Conservation (phyloP, 2,329 filamentous ascomycete genomes). For the Sphaerulina vaccinii region DNA sequence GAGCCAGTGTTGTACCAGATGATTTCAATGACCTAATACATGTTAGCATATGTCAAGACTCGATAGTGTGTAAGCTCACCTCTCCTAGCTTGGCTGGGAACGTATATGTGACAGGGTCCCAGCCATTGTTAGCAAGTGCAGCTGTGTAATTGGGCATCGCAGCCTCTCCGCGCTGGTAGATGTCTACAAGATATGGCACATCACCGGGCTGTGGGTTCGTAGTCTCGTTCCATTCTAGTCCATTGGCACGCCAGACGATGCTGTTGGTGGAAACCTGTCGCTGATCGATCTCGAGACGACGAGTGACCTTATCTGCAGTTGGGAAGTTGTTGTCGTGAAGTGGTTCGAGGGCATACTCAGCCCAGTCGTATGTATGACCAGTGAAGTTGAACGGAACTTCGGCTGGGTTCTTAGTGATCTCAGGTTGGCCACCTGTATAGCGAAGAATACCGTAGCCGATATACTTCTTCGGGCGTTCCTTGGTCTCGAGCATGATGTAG, state of each 20-base stretch:
- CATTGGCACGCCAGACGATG: conserved; percentile 27
- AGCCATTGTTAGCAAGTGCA: conserved; percentile 53
- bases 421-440: conserved; percentile 37
- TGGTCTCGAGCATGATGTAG: conserved; percentile 51
- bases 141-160: conserved; percentile 54
- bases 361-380: conserved; percentile 38
- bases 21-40: conserved; percentile 44
- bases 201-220: conserved; percentile 23
- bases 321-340: conserved; percentile 37
- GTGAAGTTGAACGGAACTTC: conserved; percentile 35
- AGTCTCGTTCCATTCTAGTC: conserved; percentile 28
- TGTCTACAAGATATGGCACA: conserved; percentile 53
- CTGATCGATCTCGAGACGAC: conserved; percentile 37
- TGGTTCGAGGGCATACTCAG: conserved; percentile 42
- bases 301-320: conserved; percentile 36
- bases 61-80: conserved; percentile 39
- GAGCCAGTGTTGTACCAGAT: conserved; percentile 38
- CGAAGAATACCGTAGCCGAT: conserved; percentile 52
- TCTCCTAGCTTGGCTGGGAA: conserved; percentile 59
- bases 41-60: background rate
- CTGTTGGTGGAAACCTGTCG: conserved; percentile 21
- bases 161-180: conserved; percentile 50
- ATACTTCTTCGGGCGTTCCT: conserved; percentile 49
- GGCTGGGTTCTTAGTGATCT: conserved; percentile 22
- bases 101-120: conserved; percentile 52